Percentiles rank a stretch among this genome's conserved stretches.
Conservation (phyloP, 2,329 filamentous ascomycete genomes). For the Neonectria punicea region DNA sequence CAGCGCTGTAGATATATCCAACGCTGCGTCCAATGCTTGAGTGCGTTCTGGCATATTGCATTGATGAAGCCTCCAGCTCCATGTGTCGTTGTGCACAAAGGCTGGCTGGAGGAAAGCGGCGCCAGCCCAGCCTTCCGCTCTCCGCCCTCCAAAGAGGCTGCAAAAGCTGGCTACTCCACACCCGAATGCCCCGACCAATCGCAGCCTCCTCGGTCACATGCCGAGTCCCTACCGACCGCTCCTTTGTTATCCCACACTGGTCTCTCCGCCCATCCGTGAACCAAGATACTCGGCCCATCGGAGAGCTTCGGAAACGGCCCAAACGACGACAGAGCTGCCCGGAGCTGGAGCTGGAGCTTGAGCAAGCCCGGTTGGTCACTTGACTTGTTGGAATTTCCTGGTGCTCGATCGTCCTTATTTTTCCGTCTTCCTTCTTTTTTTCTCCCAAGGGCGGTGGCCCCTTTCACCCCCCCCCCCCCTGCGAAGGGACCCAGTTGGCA, state of each 20-base stretch:
- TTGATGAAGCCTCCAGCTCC: too few relatives aligned
- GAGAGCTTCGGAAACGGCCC: conserved; percentile 25
- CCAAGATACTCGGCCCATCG: conserved; percentile 32
- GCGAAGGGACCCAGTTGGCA: not conserved
- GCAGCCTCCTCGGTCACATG: conserved; percentile 31
- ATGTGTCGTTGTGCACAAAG: not conserved
- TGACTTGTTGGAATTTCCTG: not conserved
- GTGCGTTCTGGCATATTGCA: not conserved
- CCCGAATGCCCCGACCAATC: conserved; percentile 20
- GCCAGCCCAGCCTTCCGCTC: conserved; percentile 2
- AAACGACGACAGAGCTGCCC: conserved; percentile 11
- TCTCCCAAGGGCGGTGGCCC: not conserved
- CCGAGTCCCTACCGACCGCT: conserved; percentile 23
- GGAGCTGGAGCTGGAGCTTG: not conserved
- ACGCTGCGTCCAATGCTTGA: not conserved
- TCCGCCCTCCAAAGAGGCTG: not conserved
- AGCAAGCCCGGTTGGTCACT: conserved; percentile 1
- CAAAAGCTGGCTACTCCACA: conserved; percentile 31
- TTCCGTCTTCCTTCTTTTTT: not conserved
- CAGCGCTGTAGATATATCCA: conserved; percentile 1
- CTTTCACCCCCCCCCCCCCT: not conserved
- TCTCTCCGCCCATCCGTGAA: conserved; percentile 33
- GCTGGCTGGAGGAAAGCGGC: not conserved
- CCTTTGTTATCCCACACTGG: conserved; percentile 21
- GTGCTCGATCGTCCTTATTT: not conserved